phyloP scores from a whole-genome alignment of 139 green algal species.

The Pleodorina starrii region DNA sequence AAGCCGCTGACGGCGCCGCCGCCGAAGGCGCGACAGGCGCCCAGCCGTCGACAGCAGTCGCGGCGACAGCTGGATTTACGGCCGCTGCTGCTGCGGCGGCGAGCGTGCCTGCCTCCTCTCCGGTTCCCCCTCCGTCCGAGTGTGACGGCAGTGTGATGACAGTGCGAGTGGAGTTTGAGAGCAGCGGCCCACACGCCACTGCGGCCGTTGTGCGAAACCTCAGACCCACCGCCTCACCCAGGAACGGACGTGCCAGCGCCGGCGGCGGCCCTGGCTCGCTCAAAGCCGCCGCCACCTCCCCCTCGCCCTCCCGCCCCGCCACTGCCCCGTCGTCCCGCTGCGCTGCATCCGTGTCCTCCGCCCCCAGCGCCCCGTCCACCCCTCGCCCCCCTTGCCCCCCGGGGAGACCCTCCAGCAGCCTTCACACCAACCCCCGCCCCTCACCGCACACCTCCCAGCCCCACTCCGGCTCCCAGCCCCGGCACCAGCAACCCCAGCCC shows the following conservation, averaged over 20 bases:
- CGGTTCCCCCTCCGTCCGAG: neutral
- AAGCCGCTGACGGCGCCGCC: neutral
- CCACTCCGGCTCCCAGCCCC: neutral
- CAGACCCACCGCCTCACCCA: neutral
- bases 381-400: neutral
- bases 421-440: conserved; percentile 13
- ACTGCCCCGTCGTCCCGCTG: neutral
- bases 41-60: no score
- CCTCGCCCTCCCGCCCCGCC: neutral
- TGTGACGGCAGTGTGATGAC: neutral
- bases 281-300: neutral
- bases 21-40: neutral
- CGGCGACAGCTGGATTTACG: neutral
- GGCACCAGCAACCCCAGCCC: neutral
- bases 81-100: neutral
- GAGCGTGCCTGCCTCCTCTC: neutral
- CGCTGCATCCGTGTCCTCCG: no score
- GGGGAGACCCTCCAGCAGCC: no score
- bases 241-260: neutral
- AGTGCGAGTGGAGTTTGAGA: conserved; percentile 25
- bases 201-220: neutral
- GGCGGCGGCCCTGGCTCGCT: neutral
- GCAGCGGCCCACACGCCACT: conserved; percentile 12
- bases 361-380: no score
- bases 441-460: neutral